These are phyloP conservation scores for Stachybotrys chlorohalonatus DNA, from an alignment of 2,329 filamentous ascomycete genomes.

Conservation along the genomic window DNA sequence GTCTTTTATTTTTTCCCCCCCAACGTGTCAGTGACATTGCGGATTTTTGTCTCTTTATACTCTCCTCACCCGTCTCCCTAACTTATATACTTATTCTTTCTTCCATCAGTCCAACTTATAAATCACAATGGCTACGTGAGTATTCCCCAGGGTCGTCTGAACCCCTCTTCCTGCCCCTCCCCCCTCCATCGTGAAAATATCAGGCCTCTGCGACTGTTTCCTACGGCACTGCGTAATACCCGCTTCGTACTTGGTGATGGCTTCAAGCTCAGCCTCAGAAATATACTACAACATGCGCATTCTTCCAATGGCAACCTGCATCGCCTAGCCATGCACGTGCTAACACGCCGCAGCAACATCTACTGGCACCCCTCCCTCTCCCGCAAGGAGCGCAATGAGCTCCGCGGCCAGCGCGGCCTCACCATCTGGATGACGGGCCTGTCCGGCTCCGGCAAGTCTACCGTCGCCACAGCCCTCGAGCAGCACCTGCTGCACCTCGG, in stretches of 20 bases:
- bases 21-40: neutral
- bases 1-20: neutral
- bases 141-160: conserved; percentile 2
- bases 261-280: no score
- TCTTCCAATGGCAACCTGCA: neutral
- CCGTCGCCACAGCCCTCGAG: conserved; percentile 91
- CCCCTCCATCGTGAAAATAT: no score
- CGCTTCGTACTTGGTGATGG: no score
- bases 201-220: no score
- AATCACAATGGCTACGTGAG: conserved; percentile 24
- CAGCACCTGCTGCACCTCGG: conserved; percentile 87
- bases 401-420: conserved; percentile 78
- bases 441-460: conserved; percentile 93
- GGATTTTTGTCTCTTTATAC: neutral
- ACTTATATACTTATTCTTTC: neutral
- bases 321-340: neutral
- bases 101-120: neutral
- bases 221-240: no score
- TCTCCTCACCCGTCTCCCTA: conserved; percentile 1
- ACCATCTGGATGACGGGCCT: conserved; percentile 98
- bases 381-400: conserved; percentile 63
- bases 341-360: conserved; percentile 57
- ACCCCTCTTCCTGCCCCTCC: neutral
- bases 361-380: conserved; percentile 82
- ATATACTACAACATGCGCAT: conserved; percentile 5